Base-by-base conservation (phyloP, 768 basidiomycete genomes). In the Cubamyces sp. region DNA sequence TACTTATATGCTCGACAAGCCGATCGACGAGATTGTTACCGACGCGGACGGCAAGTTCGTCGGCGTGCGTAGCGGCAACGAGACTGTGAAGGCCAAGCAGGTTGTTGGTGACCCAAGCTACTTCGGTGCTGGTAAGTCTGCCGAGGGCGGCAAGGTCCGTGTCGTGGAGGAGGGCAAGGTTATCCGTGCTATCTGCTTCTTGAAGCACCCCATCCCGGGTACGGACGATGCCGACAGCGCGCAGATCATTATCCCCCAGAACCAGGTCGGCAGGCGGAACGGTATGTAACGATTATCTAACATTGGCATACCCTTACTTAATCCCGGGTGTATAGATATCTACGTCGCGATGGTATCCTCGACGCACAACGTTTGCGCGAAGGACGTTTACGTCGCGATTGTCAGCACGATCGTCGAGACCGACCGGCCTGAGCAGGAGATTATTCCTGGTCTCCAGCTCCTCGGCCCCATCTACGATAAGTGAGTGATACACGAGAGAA, bases 1-100 rank as follows among this genome's bases (percentile, higher is more conserved):
- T 43, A 99, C 97, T 14, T 99, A 99, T 81, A 99, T 99, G 97
- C 89, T 99, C 60, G 95, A 98, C 81, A 99, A 99, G 79, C 81
- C 81, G 48, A 90, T 97, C 70, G 88, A 96, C 62, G 85, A 91
- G 73, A 94, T 98, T 68, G 89, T 97, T 57, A 93, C 89, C 46
- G 92, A 91, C 74, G 74, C 78, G 14, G 83, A 87, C 61, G 97
- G 97, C 69, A 92, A 90, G 73, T 98, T 99, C 68, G 83, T 92
- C 57, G 97, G 97, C 49, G 97, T 98, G 47, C 90, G 88, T 40
- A 91, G 90, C 68, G 94, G 85, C 19, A 81, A 83, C 15, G 97
- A 99, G 79, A 95, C 88, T 19, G 97, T 95, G 70, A 97, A 90
- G 79, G 97, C 97, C 51, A 96, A 96, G 76, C 91, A 93, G 76